Conservation (phyloP, 352 stramenopile species). For the Globisporangium cystogenes region DNA sequence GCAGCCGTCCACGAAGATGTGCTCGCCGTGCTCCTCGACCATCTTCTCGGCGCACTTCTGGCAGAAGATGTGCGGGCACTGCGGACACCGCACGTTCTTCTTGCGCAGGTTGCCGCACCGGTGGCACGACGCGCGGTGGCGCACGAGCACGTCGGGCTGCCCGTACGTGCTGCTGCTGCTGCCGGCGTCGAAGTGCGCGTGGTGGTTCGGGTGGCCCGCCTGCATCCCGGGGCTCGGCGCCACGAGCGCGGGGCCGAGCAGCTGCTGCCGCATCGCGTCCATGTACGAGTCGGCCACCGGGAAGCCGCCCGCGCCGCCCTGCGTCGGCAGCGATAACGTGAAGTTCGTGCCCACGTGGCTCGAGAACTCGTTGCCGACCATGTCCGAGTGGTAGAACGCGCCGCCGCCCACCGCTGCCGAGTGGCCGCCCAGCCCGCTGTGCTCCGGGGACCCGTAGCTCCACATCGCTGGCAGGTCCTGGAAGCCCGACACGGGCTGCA, state of each 20-base stretch:
- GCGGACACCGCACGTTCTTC: conserved; percentile 76
- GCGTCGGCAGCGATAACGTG: conserved; percentile 13
- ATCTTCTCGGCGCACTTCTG: conserved; percentile 88
- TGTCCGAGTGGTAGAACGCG: conserved; percentile 20
- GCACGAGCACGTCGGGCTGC: conserved; percentile 35
- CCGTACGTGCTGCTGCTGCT: conserved; percentile 2
- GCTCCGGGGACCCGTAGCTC: conserved; percentile 21
- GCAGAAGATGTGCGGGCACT: conserved; percentile 89
- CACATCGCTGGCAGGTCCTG: conserved; percentile 22
- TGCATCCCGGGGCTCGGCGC: not conserved
- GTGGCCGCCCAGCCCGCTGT: conserved; percentile 11
- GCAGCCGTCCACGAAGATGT: conserved; percentile 74
- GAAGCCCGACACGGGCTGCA: conserved; percentile 8
- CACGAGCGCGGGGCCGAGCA: conserved; percentile 7
- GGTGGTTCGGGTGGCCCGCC: not conserved
- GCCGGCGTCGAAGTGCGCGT: not conserved
- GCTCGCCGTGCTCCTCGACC: conserved; percentile 75
- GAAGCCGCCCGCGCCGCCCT: conserved; percentile 3
- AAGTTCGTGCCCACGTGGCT: conserved; percentile 17
- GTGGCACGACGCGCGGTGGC: conserved; percentile 81
- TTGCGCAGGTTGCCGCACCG: conserved; percentile 87
- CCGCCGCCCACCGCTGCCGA: conserved; percentile 7
- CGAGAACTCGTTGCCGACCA: conserved; percentile 12
- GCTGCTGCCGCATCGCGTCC: conserved; percentile 15
- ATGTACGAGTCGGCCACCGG: conserved; percentile 11